These are phyloP conservation scores for Citrus cavaleriei DNA, from an alignment of 345 rosid species.

Conservation along the genomic window DNA sequence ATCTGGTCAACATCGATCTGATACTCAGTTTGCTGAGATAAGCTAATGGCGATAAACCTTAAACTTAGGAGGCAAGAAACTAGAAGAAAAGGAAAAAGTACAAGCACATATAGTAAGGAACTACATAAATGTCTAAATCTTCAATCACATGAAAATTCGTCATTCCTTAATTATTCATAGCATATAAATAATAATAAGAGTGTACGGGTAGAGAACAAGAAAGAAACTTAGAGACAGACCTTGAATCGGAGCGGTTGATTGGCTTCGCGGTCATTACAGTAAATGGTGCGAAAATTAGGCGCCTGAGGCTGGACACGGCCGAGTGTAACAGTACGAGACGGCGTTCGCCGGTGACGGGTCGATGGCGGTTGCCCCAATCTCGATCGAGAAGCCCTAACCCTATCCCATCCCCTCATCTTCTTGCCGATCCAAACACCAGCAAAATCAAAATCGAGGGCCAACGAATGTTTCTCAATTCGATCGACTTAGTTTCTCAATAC, in stretches of 20 bases:
- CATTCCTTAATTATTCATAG: not conserved
- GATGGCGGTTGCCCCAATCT: constrained; percentile 34
- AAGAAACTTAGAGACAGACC: constrained; percentile 35
- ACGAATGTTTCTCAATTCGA: constrained; percentile 1
- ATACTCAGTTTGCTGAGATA: not conserved
- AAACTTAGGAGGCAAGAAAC: not conserved
- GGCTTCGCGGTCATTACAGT: constrained; percentile 94
- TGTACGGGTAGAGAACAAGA: not conserved
- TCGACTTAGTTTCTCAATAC: not conserved
- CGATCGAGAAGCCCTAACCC: constrained; percentile 54
- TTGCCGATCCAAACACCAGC: constrained; percentile 21
- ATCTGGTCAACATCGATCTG: not conserved
- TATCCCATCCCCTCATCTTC: constrained; percentile 65
- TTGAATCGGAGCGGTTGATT: constrained; percentile 71
- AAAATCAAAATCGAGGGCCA: not conserved
- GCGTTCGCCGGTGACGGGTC: constrained; percentile 30
- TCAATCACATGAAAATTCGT: not conserved
- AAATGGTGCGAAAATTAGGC: constrained; percentile 84
- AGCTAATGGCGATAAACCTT: not conserved
- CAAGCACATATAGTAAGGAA: not conserved
- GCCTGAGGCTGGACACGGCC: constrained; percentile 98
- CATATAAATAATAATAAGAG: not conserved
- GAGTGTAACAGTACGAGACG: constrained; percentile 73
- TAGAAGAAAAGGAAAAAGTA: not conserved
- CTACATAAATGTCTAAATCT: not conserved